Percentiles rank a stretch among this genome's conserved stretches.
Evolutionary conservation across 2,329 filamentous ascomycete species (phyloP).

Genomic region (Didymella pinodella): DNA sequence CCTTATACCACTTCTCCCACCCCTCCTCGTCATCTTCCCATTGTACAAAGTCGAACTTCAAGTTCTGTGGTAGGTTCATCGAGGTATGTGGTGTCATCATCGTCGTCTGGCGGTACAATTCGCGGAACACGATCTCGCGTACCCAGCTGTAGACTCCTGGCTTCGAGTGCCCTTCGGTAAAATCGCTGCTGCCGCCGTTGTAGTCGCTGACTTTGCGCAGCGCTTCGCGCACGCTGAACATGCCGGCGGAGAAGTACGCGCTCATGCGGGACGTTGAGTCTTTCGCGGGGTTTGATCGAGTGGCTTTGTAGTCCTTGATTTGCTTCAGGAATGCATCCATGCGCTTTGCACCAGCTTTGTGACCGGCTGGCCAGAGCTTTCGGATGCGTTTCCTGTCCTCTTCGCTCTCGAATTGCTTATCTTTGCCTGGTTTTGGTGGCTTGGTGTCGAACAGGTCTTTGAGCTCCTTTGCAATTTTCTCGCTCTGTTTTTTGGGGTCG

Average conservation of each 20-base stretch:
- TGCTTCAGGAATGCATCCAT: conserved; percentile 55
- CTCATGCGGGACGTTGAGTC: conserved; percentile 54
- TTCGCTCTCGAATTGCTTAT: conserved; percentile 52
- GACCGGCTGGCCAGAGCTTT: conserved; percentile 57
- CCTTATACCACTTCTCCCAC: conserved; percentile 59
- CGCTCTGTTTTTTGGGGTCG: conserved; percentile 52
- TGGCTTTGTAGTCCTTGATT: conserved; percentile 51
- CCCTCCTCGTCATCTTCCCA: conserved; percentile 62
- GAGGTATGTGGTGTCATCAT: conserved; percentile 57
- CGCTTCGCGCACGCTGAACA: conserved; percentile 57
- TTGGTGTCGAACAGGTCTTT: conserved; percentile 43
- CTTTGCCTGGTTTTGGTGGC: conserved; percentile 50
- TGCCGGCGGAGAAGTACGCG: conserved; percentile 57
- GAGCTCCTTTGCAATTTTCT: conserved; percentile 37
- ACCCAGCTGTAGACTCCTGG: conserved; percentile 57
- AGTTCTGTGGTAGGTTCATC: conserved; percentile 61
- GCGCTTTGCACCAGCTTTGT: conserved; percentile 53
- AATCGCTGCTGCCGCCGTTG: conserved; percentile 55
- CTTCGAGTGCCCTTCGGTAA: conserved; percentile 50
- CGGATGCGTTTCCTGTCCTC: conserved; percentile 53
- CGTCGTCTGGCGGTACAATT: conserved; percentile 60
- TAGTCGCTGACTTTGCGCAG: conserved; percentile 53
- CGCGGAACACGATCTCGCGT: conserved; percentile 61
- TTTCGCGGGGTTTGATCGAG: conserved; percentile 54
- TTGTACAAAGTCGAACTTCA: conserved; percentile 61